Conservation (phyloP, 192 early-diverging fungal species). For the Haplosporangium gracile region DNA sequence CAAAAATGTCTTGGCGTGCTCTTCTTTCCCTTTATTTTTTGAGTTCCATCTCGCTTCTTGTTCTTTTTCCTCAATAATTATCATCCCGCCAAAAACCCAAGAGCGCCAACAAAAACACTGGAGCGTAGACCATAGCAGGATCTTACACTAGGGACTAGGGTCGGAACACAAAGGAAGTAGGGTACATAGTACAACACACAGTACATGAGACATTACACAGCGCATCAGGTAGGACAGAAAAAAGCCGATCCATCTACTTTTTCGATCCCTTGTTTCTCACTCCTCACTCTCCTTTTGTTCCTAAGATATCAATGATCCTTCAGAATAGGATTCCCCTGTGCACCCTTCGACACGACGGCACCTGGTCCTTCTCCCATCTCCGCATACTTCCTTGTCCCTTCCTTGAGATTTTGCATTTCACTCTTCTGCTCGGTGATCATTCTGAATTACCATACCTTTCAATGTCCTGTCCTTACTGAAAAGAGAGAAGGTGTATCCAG, state of each 20-base stretch:
- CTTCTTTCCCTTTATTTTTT: neutral
- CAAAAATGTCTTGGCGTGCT: neutral
- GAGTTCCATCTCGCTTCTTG: neutral
- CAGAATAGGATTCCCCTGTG: neutral
- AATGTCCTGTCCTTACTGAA: neutral
- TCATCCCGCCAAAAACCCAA: neutral
- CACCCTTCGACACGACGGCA: neutral
- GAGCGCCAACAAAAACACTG: neutral
- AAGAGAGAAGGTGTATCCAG: neutral
- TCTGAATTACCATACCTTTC: neutral
- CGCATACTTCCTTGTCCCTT: neutral
- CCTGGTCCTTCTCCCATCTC: too few species aligned
- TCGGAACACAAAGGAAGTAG: neutral
- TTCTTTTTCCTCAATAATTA: neutral
- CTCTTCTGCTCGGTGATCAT: neutral
- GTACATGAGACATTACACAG: neutral
- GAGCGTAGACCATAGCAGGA: neutral
- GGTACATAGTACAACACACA: neutral
- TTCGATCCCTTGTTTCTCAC: neutral
- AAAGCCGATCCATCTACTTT: neutral
- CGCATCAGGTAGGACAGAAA: neutral
- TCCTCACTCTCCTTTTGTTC: neutral
- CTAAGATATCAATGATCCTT: neutral
- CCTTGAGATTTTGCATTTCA: neutral
- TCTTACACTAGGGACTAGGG: neutral